phyloP scores from a whole-genome alignment of 352 stramenopile species.

The Globisporangium orthogonon region DNA sequence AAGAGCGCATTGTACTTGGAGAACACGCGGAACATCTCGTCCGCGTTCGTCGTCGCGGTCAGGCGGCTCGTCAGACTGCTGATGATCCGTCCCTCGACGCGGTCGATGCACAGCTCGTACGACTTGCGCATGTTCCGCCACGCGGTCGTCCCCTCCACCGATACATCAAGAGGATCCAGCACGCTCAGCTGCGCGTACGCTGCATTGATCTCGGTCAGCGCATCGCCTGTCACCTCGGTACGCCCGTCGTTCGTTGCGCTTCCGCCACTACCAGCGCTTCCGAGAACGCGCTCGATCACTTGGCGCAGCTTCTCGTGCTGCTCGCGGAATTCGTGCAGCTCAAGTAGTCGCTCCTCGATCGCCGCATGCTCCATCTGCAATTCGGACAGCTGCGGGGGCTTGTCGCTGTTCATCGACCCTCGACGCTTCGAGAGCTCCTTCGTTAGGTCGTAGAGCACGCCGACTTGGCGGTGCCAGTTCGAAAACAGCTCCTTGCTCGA shows the following conservation, averaged over 20 bases:
- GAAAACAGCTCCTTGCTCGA: constrained; percentile 83
- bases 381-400: constrained; percentile 71
- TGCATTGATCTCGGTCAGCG: constrained; percentile 82
- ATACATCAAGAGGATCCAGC: constrained; percentile 84
- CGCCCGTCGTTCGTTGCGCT: constrained; percentile 28
- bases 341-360: constrained; percentile 83
- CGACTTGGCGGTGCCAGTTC: constrained; percentile 83
- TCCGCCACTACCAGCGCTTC: constrained; percentile 24
- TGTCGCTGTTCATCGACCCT: constrained; percentile 77
- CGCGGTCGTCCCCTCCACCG: constrained; percentile 62
- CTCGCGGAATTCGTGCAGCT: constrained; percentile 88
- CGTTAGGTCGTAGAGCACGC: constrained; percentile 78
- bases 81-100: constrained; percentile 90
- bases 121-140: constrained; percentile 87
- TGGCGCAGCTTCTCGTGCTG: constrained; percentile 88
- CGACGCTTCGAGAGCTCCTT: constrained; percentile 85
- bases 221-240: constrained; percentile 71
- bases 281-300: constrained; percentile 85
- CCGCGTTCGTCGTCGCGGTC: constrained; percentile 86
- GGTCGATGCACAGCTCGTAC: constrained; percentile 90
- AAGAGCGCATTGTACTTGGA: constrained; percentile 98
- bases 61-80: constrained; percentile 85
- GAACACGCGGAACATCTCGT: constrained; percentile 97
- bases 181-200: constrained; percentile 82
- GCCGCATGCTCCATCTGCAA: constrained; percentile 81